Base-by-base conservation (phyloP, 768 basidiomycete genomes). In the Psilocybe azurescens region DNA sequence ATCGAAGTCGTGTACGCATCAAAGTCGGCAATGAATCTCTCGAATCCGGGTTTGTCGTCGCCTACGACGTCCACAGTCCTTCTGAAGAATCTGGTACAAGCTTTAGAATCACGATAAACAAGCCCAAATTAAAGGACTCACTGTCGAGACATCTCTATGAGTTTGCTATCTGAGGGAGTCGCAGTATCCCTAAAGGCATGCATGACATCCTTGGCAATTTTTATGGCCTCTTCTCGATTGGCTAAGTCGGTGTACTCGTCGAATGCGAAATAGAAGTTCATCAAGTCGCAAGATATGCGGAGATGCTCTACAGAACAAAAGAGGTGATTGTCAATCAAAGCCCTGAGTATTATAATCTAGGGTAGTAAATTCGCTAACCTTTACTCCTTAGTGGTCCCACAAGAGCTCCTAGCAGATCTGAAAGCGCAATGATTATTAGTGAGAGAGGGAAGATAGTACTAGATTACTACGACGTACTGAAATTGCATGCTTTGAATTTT, bases 201-300 rank as follows among this genome's bases (percentile, higher is more conserved):
- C 71, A 81, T 79, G 24, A 80, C 72, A 8, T 78, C 69, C 29
- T 73, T 68, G 0, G 70, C 75, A 47, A 73, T 70, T 14, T 64
- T 48, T 2, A 69, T 74, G 14, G 75, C 81, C 13, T 68, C 73
- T 0, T 72, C 53, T 0, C 64, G 72, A 18, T 72, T 60, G 0
- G 72, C 73, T 7, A 75, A 67, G 67, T 86, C 85, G 6, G 82
- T 79, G 60, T 80, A 77, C 63, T 83, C 81, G 65, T 86, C 85
- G 60, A 83, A 74, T 39, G 83, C 61, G 66, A 82, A 85, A 60
- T 83, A 77, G 8, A 84, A 62, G 46, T 81, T 77, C 81, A 86
- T 84, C 56, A 85, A 68, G 61, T 86, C 84, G 57, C 83, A 67
- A 9, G 63, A 52, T n/a, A 67, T 66, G 13, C 69, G 65, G 32